Evolutionary conservation across 495 filamentous ascomycete genomes (phyloP).

Genomic region (Bacidia gigantensis): DNA sequence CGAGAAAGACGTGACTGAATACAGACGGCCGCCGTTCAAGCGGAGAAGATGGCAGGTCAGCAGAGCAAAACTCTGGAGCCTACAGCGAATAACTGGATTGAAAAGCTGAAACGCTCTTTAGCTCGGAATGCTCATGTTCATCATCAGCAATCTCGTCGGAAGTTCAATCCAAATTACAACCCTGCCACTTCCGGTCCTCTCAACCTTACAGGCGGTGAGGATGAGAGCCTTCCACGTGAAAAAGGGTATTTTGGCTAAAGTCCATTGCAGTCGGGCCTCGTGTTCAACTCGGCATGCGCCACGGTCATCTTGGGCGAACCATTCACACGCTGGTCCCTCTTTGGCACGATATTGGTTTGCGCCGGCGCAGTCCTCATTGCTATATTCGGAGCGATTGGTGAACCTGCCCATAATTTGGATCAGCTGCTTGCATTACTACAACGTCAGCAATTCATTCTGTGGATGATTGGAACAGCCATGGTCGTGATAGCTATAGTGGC

Average conservation of each 20-base stretch:
- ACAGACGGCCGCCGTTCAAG: constrained; percentile 73
- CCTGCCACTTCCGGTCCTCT: constrained; percentile 84
- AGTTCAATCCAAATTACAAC: constrained; percentile 97
- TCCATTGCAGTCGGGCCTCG: constrained; percentile 55
- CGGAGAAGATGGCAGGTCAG: constrained; percentile 82
- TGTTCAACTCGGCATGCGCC: constrained; percentile 97
- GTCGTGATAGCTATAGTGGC: constrained; percentile 55
- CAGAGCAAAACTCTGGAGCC: not conserved
- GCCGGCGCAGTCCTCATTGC: constrained; percentile 79
- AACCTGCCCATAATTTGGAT: constrained; percentile 76
- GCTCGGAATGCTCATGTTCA: constrained; percentile 93
- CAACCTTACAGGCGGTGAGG: constrained; percentile 73
- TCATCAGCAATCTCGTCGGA: constrained; percentile 83
- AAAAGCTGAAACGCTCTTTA: constrained; percentile 15
- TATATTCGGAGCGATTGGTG: constrained; percentile 86
- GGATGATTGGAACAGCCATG: constrained; percentile 70
- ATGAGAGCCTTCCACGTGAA: constrained; percentile 19
- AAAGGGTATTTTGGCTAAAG: not conserved
- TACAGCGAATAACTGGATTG: not conserved
- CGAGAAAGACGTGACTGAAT: constrained; percentile 68
- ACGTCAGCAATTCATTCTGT: constrained; percentile 65
- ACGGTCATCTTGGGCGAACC: constrained; percentile 86
- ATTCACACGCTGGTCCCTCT: constrained; percentile 81
- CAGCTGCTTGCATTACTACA: constrained; percentile 69
- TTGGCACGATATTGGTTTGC: constrained; percentile 80